Evolutionary conservation across 352 stramenopile genomes (phyloP).

Genomic region (Globisporangium megalacanthum): DNA sequence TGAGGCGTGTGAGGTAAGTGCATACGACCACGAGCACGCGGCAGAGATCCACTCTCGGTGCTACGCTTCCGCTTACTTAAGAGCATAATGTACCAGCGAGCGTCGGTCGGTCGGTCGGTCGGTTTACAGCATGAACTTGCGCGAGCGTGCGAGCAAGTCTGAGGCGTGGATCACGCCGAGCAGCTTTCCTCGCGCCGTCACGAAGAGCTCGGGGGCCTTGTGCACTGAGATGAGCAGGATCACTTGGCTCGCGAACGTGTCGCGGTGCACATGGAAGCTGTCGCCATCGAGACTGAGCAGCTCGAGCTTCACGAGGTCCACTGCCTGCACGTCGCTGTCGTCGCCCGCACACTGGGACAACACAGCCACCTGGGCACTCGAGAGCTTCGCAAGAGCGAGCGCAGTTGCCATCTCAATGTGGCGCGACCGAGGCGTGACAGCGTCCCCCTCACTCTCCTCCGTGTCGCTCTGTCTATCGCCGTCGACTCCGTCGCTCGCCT

Average conservation of each 20-base stretch:
- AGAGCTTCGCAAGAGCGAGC: constrained; percentile 22
- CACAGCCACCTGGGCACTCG: constrained; percentile 18
- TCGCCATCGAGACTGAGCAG: constrained; percentile 57
- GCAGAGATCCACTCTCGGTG: no score
- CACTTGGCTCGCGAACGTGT: constrained; percentile 63
- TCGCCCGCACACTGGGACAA: constrained; percentile 15
- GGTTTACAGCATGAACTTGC: constrained; percentile 45
- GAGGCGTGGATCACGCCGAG: constrained; percentile 67
- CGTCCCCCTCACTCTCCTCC: background rate
- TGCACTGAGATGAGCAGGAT: constrained; percentile 79
- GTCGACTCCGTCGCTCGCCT: background rate
- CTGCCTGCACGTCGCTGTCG: constrained; percentile 19
- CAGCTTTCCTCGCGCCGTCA: constrained; percentile 64
- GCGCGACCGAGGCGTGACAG: constrained; percentile 18
- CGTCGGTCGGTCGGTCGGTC: background rate
- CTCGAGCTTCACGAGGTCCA: constrained; percentile 59
- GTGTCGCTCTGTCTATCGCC: background rate
- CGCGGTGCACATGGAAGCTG: constrained; percentile 64
- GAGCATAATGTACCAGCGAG: background rate
- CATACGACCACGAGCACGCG: no score
- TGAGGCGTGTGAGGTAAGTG: no score
- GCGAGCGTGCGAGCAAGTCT: constrained; percentile 56
- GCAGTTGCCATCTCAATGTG: constrained; percentile 14
- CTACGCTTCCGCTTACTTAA: background rate
- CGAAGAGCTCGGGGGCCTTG: constrained; percentile 68